phyloP scores from a whole-genome alignment of 139 green algal species.

The Ulvella scutata region DNA sequence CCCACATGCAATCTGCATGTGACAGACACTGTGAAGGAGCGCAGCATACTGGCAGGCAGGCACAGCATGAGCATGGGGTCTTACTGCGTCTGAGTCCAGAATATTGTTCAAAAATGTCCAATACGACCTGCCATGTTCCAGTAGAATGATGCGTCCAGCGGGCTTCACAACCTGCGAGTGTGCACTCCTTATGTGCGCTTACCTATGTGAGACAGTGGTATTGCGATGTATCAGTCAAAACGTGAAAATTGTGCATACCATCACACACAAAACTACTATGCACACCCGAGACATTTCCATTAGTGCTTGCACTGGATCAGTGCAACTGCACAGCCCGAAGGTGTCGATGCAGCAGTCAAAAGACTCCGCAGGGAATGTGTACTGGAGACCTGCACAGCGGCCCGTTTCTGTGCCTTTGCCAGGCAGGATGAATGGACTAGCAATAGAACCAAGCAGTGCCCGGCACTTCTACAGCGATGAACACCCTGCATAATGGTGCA shows the following conservation, averaged over 20 bases:
- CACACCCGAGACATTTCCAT: slow-evolving; percentile 3
- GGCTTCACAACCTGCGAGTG: slow-evolving; percentile 24
- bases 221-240: no score
- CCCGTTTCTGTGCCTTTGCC: slow-evolving; percentile 5
- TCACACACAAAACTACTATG: no score
- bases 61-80: no score
- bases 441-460: neutral
- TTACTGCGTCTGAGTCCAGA: slow-evolving; percentile 19
- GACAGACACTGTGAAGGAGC: no score
- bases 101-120: slow-evolving; percentile 31
- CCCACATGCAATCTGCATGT: no score
- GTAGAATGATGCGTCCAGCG: slow-evolving; percentile 36
- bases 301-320: slow-evolving; percentile 31
- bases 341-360: slow-evolving; percentile 68
- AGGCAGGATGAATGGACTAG: neutral
- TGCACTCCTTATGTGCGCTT: no score
- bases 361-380: slow-evolving; percentile 16
- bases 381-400: no score
- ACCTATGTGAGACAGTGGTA: no score
- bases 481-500: neutral
- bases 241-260: no score
- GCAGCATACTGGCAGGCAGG: no score
- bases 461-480: neutral
- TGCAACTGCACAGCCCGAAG: slow-evolving; percentile 50
- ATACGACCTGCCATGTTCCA: slow-evolving; percentile 41